Evolutionary conservation across 75 land plant species (phyloP).

Genomic region (Pinus albicaulis): DNA sequence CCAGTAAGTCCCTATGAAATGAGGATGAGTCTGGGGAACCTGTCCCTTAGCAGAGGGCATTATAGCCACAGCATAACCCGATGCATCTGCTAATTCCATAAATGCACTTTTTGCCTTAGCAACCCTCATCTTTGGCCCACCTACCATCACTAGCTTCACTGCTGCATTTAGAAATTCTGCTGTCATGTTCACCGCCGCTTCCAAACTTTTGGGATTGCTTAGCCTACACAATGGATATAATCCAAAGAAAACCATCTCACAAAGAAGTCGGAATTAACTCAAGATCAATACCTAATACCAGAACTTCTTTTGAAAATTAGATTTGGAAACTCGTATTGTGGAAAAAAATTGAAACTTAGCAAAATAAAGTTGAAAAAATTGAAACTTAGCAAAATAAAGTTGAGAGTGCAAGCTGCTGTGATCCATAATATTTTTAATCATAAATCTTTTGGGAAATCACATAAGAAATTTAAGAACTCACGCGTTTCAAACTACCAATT

Average conservation of each 20-base stretch:
- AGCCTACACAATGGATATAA: too few species aligned
- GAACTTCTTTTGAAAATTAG: too few species aligned
- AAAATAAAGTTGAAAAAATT: too few species aligned
- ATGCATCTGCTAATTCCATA: slow-evolving; percentile 36
- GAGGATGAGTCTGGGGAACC: slow-evolving; percentile 35
- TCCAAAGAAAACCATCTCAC: slow-evolving; percentile 13
- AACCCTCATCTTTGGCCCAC: slow-evolving; percentile 41
- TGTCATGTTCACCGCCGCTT: slow-evolving; percentile 35
- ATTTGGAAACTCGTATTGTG: too few species aligned
- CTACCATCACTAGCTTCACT: slow-evolving; percentile 51
- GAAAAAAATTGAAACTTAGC: too few species aligned
- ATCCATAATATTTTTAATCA: too few species aligned
- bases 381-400: too few species aligned
- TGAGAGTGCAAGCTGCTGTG: too few species aligned
- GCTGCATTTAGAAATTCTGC: slow-evolving; percentile 40
- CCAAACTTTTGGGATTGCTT: slow-evolving; percentile 30
- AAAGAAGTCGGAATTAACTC: neutral
- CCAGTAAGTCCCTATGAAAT: slow-evolving; percentile 58
- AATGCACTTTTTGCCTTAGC: slow-evolving; percentile 35
- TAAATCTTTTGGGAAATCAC: too few species aligned
- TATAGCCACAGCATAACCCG: slow-evolving; percentile 42
- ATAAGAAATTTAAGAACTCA: too few species aligned
- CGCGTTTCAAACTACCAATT: too few species aligned
- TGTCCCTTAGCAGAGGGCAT: slow-evolving; percentile 57
- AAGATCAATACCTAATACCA: too few species aligned